Percentiles rank a stretch among this genome's conserved stretches.
These are phyloP conservation scores for Colletotrichum scovillei DNA, from an alignment of 2,329 filamentous ascomycete species.

Conservation along the genomic window DNA sequence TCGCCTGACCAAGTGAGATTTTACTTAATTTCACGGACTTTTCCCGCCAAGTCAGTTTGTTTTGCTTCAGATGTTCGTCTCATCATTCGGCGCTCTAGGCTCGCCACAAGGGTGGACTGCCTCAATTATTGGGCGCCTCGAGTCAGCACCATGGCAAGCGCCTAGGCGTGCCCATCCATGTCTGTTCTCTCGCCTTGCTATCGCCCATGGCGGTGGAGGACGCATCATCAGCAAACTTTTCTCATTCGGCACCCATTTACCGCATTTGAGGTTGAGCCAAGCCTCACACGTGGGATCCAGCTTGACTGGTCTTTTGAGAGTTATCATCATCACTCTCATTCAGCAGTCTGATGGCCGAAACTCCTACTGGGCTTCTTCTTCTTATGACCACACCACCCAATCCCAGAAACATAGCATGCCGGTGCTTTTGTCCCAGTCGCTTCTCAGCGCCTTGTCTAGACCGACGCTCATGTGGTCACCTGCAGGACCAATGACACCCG, in stretches of 20 bases:
- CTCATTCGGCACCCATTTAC: neutral
- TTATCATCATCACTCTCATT: neutral
- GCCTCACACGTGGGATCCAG: neutral
- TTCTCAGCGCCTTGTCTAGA: neutral
- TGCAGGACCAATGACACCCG: neutral
- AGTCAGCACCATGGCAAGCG: slow-evolving; percentile 4
- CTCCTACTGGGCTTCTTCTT: neutral
- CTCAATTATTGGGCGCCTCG: neutral
- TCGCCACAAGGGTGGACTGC: neutral
- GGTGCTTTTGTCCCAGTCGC: neutral
- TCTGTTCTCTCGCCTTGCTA: neutral
- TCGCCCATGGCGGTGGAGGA: neutral
- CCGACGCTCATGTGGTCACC: neutral
- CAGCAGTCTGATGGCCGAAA: neutral
- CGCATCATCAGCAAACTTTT: slow-evolving; percentile 1
- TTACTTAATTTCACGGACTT: neutral
- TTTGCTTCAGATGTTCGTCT: slow-evolving; percentile 33
- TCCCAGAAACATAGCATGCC: neutral
- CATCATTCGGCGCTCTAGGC: slow-evolving; percentile 16
- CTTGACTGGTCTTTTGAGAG: neutral
- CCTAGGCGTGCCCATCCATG: neutral
- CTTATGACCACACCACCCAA: neutral
- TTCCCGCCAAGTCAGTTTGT: neutral
- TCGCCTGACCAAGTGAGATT: slow-evolving; percentile 3
- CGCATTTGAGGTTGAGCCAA: neutral